Conservation (phyloP, 2,329 filamentous ascomycete genomes). For the Diaporthe humulicola region DNA sequence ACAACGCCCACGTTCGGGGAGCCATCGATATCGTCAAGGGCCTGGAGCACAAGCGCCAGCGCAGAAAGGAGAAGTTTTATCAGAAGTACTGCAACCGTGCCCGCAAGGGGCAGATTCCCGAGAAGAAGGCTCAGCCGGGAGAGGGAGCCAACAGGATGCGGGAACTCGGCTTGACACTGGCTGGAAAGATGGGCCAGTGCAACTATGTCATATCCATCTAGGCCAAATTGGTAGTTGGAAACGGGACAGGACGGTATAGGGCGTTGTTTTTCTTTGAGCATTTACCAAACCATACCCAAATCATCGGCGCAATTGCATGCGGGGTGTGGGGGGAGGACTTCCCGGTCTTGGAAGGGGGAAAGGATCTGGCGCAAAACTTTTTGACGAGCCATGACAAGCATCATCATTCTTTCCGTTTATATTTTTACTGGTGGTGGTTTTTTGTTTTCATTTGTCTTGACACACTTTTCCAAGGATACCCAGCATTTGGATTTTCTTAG, state of each 20-base stretch:
- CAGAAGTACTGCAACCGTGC: constrained; percentile 90
- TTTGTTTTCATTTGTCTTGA: constrained; percentile 42
- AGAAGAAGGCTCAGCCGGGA: constrained; percentile 80
- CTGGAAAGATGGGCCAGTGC: constrained; percentile 80
- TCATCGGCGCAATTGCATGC: constrained; percentile 34
- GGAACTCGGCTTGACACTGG: constrained; percentile 89
- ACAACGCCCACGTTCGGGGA: constrained; percentile 80
- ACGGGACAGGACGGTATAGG: constrained; percentile 23
- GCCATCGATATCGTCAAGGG: constrained; percentile 98
- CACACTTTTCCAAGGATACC: constrained; percentile 39
- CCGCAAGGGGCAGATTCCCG: constrained; percentile 73
- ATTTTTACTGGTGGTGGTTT: constrained; percentile 38
- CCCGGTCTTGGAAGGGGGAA: constrained; percentile 39
- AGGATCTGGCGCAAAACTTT: constrained; percentile 38
- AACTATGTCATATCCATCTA: constrained; percentile 84
- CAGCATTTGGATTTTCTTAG: constrained; percentile 34
- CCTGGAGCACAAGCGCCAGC: constrained; percentile 92
- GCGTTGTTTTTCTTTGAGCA: constrained; percentile 13
- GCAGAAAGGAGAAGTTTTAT: constrained; percentile 92
- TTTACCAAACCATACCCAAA: constrained; percentile 38
- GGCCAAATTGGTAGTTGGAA: constrained; percentile 41
- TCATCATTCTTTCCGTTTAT: constrained; percentile 42
- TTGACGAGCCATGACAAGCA: constrained; percentile 45
- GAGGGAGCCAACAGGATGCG: constrained; percentile 94
- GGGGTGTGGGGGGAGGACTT: constrained; percentile 39